Base-by-base conservation (phyloP, 768 basidiomycete species). In the Rubroboletus pulcherrimus region DNA sequence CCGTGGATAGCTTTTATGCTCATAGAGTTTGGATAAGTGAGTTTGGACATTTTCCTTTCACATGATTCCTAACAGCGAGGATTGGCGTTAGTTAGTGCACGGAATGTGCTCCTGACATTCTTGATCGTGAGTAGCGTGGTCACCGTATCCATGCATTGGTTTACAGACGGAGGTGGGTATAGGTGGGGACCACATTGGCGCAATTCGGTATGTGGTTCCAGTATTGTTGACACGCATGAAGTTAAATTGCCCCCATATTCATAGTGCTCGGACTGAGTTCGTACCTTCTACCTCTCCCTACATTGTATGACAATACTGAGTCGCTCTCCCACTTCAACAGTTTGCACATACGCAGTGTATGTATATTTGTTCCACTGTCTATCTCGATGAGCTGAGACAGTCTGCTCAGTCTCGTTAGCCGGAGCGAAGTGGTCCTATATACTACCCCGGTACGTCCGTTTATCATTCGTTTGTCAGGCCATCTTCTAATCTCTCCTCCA, bases 1-100 rank as follows among this genome's bases (percentile, higher is more conserved):
- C 35, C 14, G 17, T n/a, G 14, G 17, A 15, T 7, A 61, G 60
- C 12, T 61, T 62, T 24, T 61, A 57, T n/a, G 49, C 53, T 11
- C 59, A 60, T 10, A 42, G 58, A 30, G 21, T 60, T 5, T 60
- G 58, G 58, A 60, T 60, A 42, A 56, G 60, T 61, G 34, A 41
- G 54, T 37, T 11, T 4, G 4, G 11, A 8, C 1, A 7, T 9
- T 7, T 34, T 34, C 3, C 15, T 34, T 9, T 15, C 1, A 1
- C n/a, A 4, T 26, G 2, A 21, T 26, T 30, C 30, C 17, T 39
- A 17, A 44, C 24, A 5, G 24, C 35, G 7, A 5, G 7, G 39
- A 1, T 7, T 26, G 4, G 24, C 11, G 8, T 21, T 12, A 61
- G 60, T 61, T 12, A 61, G 60, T 26, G 2, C 8, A 24, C 31